Evolutionary conservation across 1,139 yeast genomes (phyloP).

Genomic region (Candida sp.): DNA sequence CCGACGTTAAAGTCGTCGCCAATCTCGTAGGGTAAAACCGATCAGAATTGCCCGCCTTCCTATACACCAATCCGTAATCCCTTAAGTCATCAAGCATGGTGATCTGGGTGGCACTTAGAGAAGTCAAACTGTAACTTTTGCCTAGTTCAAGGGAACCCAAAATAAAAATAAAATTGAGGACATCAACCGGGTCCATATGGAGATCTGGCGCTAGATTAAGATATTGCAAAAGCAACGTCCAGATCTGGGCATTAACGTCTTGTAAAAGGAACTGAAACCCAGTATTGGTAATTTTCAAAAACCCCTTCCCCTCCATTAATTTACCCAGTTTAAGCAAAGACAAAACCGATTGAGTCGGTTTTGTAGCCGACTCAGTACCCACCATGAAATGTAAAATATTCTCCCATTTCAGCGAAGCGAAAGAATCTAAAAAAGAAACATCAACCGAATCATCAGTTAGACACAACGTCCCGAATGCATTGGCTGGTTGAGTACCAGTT

Average conservation of each 20-base stretch:
- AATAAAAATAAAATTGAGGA: constrained; percentile 87
- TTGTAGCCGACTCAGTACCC: constrained; percentile 68
- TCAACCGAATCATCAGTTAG: constrained; percentile 46
- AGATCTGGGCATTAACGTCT: constrained; percentile 90
- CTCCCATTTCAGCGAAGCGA: constrained; percentile 92
- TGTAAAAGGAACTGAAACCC: constrained; percentile 95
- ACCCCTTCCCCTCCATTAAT: constrained; percentile 64
- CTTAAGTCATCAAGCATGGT: constrained; percentile 86
- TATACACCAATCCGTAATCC: constrained; percentile 91
- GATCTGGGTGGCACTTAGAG: constrained; percentile 75
- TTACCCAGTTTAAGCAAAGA: constrained; percentile 71
- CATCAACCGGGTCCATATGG: constrained; percentile 96
- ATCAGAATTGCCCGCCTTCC: constrained; percentile 54
- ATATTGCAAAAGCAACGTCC: constrained; percentile 89
- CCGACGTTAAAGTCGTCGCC: constrained; percentile 90
- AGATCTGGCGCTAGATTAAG: constrained; percentile 78
- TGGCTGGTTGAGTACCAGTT: constrained; percentile 65
- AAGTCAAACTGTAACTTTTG: constrained; percentile 70
- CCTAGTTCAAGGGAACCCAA: constrained; percentile 92
- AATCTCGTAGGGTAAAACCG: constrained; percentile 88
- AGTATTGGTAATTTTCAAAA: constrained; percentile 73
- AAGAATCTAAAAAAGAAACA: constrained; percentile 64
- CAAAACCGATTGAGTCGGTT: constrained; percentile 70
- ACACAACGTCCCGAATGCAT: constrained; percentile 43
- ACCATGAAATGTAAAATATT: constrained; percentile 96